Conservation (phyloP, 805 yeast species). For the Saccharomyces paradoxus region DNA sequence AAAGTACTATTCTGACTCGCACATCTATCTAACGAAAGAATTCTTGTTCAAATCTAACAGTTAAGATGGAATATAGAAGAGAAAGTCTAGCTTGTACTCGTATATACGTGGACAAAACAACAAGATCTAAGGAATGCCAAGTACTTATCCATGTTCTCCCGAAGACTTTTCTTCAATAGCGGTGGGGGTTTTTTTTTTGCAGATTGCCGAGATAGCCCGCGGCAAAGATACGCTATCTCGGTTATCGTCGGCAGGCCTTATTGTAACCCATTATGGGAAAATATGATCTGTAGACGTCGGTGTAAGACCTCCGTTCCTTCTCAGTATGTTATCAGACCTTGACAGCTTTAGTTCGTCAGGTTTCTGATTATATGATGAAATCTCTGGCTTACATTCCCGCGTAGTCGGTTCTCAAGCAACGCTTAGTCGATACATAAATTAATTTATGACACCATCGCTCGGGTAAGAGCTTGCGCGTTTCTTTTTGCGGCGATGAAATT, state of each 20-base stretch:
- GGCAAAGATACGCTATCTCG: background rate
- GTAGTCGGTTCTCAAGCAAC: too few relatives aligned
- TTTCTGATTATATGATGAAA: too few relatives aligned
- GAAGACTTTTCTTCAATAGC: background rate
- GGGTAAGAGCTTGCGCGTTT: background rate
- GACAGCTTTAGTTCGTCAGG: background rate
- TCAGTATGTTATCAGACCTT: too few relatives aligned
- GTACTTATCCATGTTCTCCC: background rate
- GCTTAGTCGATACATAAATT: background rate
- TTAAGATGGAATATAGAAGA: background rate
- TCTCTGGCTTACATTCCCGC: background rate
- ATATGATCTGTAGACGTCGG: background rate
- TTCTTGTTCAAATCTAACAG: background rate
- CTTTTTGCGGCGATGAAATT: constrained; percentile 1
- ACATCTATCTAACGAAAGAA: background rate
- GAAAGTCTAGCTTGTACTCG: background rate
- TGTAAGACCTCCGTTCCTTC: too few relatives aligned
- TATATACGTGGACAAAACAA: background rate
- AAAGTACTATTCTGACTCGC: background rate
- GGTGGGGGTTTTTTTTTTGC: background rate
- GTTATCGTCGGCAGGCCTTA: background rate
- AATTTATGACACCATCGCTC: background rate
- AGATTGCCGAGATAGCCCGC: background rate
- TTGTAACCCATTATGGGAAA: background rate
- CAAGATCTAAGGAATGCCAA: background rate